These are phyloP conservation scores for Xylariaceae sp. DNA, from an alignment of 2,329 filamentous ascomycete genomes.

Conservation along the genomic window DNA sequence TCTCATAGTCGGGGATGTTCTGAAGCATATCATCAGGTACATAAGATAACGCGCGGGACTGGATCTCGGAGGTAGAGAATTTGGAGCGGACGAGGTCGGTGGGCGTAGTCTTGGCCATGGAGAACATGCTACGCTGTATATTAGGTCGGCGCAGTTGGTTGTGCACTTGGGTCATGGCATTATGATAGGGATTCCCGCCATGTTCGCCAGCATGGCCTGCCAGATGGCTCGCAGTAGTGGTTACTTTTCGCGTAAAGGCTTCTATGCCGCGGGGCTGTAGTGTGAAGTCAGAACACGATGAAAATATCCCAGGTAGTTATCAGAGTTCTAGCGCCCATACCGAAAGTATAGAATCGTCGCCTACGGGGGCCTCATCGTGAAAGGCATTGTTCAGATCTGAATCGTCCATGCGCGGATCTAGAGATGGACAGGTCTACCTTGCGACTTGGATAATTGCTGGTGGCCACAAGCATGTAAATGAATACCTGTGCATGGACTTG, in stretches of 20 bases:
- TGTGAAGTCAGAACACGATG: slow-evolving; percentile 11
- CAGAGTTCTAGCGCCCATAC: slow-evolving; percentile 14
- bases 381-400: slow-evolving; percentile 28
- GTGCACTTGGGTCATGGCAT: slow-evolving; percentile 83
- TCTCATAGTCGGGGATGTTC: slow-evolving; percentile 84
- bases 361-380: slow-evolving; percentile 29
- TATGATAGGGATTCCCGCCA: slow-evolving; percentile 68
- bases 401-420: slow-evolving; percentile 30
- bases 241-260: slow-evolving; percentile 91
- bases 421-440: not conserved
- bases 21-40: slow-evolving; percentile 84
- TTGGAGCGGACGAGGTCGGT: slow-evolving; percentile 89
- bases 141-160: slow-evolving; percentile 80
- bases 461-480: no score
- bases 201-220: slow-evolving; percentile 62
- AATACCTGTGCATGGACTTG: no score
- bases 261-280: slow-evolving; percentile 78
- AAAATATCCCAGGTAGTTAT: no score
- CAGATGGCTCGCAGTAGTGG: slow-evolving; percentile 85
- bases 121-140: slow-evolving; percentile 86
- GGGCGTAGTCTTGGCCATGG: slow-evolving; percentile 86
- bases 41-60: slow-evolving; percentile 84
- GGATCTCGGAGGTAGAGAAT: slow-evolving; percentile 86
- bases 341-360: slow-evolving; percentile 29
- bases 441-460: no score